phyloP scores from a whole-genome alignment of 257 asterid genomes.

The Solanum chmielewskii region DNA sequence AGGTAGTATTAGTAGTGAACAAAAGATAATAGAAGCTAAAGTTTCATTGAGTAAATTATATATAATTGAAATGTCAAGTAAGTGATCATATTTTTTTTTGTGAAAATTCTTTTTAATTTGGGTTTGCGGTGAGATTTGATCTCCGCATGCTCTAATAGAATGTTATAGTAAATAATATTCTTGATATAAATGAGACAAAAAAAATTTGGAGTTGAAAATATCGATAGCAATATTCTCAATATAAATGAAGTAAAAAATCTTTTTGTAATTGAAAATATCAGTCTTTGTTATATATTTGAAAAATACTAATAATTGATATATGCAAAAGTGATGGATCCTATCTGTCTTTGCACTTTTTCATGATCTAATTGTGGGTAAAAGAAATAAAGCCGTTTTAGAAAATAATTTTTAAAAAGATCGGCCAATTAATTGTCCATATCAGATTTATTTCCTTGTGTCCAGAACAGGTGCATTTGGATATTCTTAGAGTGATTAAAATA shows the following conservation, averaged over 20 bases:
- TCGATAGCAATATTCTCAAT: too few species aligned
- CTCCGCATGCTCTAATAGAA: too few species aligned
- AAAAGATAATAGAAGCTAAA: not conserved
- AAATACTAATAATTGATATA: not conserved
- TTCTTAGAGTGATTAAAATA: constrained; percentile 20
- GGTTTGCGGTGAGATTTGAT: too few species aligned
- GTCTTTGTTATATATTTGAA: not conserved
- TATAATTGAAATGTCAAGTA: too few species aligned
- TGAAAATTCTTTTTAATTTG: too few species aligned
- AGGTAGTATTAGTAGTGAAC: not conserved
- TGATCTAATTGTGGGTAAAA: not conserved
- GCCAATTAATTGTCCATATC: constrained; percentile 29
- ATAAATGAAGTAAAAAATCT: not conserved
- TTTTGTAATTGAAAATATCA: not conserved
- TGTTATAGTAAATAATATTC: too few species aligned
- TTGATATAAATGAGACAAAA: not conserved
- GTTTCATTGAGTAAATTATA: not conserved
- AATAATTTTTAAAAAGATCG: not conserved
- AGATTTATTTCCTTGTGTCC: constrained; percentile 11
- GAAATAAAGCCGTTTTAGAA: not conserved
- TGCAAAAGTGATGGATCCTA: not conserved
- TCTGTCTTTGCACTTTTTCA: not conserved
- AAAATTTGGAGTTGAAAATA: not conserved
- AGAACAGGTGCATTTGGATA: constrained; percentile 36
- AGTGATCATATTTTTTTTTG: too few species aligned